Evolutionary conservation across 75 land plant genomes (phyloP).

Genomic region (Sequoiadendron giganteum): DNA sequence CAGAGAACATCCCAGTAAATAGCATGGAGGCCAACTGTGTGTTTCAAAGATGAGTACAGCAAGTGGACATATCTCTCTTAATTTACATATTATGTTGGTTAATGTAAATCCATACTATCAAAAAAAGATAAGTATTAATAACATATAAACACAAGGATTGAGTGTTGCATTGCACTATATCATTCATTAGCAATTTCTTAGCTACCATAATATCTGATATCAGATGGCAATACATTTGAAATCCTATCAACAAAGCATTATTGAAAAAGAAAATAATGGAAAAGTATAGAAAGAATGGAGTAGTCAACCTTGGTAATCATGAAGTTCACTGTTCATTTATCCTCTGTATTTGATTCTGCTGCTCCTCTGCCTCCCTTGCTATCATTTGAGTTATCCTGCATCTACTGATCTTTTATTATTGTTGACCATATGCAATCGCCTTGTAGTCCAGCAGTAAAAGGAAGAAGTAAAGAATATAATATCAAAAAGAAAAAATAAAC

Average conservation of each 20-base stretch:
- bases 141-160: background rate
- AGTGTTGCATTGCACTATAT: background rate
- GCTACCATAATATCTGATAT: background rate
- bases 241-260: background rate
- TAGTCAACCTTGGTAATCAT: background rate
- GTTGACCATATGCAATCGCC: background rate
- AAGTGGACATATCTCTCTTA: background rate
- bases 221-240: background rate
- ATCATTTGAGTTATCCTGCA: background rate
- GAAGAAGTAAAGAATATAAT: background rate
- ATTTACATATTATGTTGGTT: background rate
- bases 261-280: background rate
- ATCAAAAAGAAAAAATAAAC: background rate
- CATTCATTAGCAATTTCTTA: constrained; percentile 1
- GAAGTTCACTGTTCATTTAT: background rate
- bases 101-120: background rate
- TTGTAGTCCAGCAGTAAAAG: background rate
- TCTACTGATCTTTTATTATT: background rate
- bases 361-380: no score
- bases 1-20: background rate
- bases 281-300: background rate
- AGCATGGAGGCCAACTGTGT: background rate
- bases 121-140: background rate
- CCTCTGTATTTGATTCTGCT: background rate
- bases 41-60: background rate